Conservation (phyloP, 257 asterid genomes). For the Solanum clarkiae region DNA sequence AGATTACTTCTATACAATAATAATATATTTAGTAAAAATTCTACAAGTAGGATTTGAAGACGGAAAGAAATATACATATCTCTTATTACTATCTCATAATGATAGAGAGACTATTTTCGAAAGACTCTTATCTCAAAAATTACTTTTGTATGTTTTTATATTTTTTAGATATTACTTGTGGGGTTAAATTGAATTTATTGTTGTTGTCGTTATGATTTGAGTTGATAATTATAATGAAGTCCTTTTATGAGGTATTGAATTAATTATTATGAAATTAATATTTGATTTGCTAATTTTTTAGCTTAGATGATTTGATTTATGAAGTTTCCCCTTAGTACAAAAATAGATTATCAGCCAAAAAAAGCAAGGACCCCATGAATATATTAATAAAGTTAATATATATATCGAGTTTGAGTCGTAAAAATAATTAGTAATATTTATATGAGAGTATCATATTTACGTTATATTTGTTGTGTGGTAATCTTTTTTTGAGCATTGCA, state of each 20-base stretch:
- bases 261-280: neutral
- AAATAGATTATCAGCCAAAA: neutral
- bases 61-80: too few relatives aligned
- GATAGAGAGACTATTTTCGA: too few relatives aligned
- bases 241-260: neutral
- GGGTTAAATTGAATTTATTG: too few relatives aligned
- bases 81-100: too few relatives aligned
- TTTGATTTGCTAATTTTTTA: neutral
- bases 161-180: fast-evolving
- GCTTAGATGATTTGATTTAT: neutral
- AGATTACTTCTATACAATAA: too few relatives aligned
- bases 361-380: neutral
- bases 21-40: too few relatives aligned
- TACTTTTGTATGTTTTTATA: too few relatives aligned
- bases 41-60: too few relatives aligned
- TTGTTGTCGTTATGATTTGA: too few relatives aligned
- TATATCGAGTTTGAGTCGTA: neutral
- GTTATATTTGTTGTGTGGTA: fast-evolving
- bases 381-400: too few relatives aligned
- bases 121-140: too few relatives aligned
- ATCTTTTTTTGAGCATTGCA: fast-evolving
- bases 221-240: neutral
- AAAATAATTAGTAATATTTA: neutral
- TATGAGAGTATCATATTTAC: fast-evolving
- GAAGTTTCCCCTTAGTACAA: neutral